phyloP scores from a whole-genome alignment of 2,329 filamentous ascomycete genomes.

The Daldinia sp. region DNA sequence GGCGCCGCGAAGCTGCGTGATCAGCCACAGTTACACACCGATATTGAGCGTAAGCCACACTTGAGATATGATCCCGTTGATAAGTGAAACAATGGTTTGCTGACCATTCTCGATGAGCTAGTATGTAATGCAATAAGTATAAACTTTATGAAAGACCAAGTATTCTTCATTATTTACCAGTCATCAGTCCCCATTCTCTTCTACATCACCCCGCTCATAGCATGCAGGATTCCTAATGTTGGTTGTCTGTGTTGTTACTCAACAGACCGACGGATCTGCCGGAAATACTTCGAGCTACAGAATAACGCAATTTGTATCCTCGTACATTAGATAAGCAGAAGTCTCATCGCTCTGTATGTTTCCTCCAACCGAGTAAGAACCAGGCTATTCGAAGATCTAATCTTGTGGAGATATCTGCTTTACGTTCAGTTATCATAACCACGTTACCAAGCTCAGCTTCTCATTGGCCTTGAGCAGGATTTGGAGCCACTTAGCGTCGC shows the following conservation, averaged over 20 bases:
- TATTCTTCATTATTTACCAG: not conserved
- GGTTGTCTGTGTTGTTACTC: not conserved
- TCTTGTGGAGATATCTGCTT: not conserved
- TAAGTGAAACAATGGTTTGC: no score
- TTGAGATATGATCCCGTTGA: not conserved
- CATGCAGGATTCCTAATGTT: not conserved
- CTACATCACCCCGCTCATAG: no score
- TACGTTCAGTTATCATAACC: not conserved
- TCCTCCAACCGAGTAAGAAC: not conserved
- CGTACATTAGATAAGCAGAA: not conserved
- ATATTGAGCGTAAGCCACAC: slow-evolving; percentile 21
- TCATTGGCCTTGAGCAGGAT: not conserved
- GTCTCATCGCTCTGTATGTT: not conserved
- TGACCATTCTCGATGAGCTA: no score
- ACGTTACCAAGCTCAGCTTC: not conserved
- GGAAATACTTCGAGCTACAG: not conserved
- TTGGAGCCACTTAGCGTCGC: slow-evolving; percentile 10
- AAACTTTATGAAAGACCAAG: not conserved
- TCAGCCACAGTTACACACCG: slow-evolving; percentile 31
- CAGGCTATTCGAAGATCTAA: not conserved
- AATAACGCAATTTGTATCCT: not conserved
- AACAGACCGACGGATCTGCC: not conserved
- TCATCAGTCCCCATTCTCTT: not conserved
- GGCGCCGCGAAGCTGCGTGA: slow-evolving; percentile 16
- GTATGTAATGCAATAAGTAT: no score